Evolutionary conservation across 805 yeast species (phyloP).

Genomic region (Candida jianshihensis): DNA sequence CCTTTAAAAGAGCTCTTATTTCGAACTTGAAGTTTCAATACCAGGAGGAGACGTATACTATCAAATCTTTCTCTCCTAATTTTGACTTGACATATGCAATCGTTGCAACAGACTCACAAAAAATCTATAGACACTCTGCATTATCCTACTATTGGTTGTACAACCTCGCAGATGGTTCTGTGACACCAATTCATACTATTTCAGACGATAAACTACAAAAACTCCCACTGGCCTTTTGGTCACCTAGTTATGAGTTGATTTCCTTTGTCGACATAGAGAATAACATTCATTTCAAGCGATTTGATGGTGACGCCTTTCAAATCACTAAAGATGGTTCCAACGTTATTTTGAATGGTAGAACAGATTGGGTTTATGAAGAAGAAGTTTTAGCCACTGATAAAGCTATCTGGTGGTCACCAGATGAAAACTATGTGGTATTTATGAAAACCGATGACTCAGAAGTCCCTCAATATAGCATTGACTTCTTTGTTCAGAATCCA

Average conservation of each 20-base stretch:
- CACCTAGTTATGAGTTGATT: conserved; percentile 61
- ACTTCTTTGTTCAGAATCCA: conserved; percentile 56
- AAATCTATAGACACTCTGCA: conserved; percentile 51
- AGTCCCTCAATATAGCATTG: conserved; percentile 66
- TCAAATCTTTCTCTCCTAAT: conserved; percentile 15
- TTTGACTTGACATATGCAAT: conserved; percentile 28
- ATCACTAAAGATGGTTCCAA: conserved; percentile 62
- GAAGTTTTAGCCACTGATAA: conserved; percentile 67
- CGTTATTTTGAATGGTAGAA: conserved; percentile 69
- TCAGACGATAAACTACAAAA: conserved; percentile 21
- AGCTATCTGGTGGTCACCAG: conserved; percentile 85
- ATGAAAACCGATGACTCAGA: conserved; percentile 62
- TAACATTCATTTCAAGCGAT: conserved; percentile 51
- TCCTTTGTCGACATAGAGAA: conserved; percentile 63
- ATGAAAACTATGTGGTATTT: conserved; percentile 56
- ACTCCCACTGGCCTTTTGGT: conserved; percentile 52
- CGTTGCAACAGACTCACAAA: conserved; percentile 42
- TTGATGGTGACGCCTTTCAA: conserved; percentile 27
- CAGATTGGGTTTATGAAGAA: conserved; percentile 94
- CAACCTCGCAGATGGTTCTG: conserved; percentile 20
- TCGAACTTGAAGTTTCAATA: conserved; percentile 5
- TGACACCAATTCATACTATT: conserved; percentile 24
- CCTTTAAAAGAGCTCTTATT: conserved; percentile 6
- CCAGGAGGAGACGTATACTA: conserved; percentile 4
- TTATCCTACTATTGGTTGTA: conserved; percentile 35